Base-by-base conservation (phyloP, 2,329 filamentous ascomycete species). In the Lasiodiplodia hormozganensis region DNA sequence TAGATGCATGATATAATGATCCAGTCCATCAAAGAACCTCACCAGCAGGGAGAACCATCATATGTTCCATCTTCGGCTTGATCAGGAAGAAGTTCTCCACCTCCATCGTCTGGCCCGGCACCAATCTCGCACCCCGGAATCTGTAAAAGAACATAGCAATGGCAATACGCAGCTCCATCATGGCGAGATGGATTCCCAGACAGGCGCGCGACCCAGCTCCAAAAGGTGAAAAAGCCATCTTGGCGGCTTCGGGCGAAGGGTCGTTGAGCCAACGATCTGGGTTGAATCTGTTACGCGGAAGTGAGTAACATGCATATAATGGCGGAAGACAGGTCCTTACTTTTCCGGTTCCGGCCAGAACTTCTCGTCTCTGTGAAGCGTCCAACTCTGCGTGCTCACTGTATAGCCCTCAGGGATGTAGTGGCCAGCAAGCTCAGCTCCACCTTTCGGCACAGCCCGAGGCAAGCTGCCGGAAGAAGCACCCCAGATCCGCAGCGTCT, bases 201-300 rank as follows among this genome's bases (percentile, higher is more conserved):
- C 90, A 92, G 78, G 90, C 89, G 28, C 90, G 82, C 0, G 89
- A 88, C 0, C 90, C 90, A 25, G 87, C 90, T 1, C 89, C 88
- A 75, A 92, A 92, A 0, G 89, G 89, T 82, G 89, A 88, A 70
- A 89, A 91, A 18, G 86, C 86, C 3, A 85, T 82, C 64, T 86
- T 84, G 1, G 77, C 77, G 1, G 72, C 74, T 0, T 74, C 70
- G 0, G 75, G 73, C 1, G 69, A 18, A 0, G 21, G 62, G 64
- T 47, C 51, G 18, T 31, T 25, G 1, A 53, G 51, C 77, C 75
- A 80, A 51, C 77, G 76, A 10, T 71, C 68, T 0, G 77, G 77
- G 49, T 78, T 70, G 70, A 78, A 53, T 16, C 51, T 53, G 18
- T 28, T 23, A 2, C 4, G 31, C 4, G 8, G 4, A 53, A 2